Conservation (phyloP, 208 protist genomes). For the Leishmania turanica region DNA sequence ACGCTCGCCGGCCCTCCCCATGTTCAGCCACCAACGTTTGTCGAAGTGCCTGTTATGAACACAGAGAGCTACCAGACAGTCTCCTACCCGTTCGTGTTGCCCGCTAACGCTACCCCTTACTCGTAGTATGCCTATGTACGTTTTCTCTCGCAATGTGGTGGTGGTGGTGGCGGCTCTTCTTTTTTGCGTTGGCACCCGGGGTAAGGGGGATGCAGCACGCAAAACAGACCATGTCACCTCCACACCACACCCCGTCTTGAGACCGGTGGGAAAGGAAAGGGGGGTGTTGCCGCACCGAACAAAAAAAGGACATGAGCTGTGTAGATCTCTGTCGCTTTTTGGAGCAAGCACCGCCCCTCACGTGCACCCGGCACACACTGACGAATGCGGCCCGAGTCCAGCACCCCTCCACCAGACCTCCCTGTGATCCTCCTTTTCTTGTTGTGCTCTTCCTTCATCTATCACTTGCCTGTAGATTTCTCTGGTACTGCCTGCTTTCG, state of each 20-base stretch:
- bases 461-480: neutral
- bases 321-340: neutral
- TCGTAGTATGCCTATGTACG: neutral
- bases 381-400: neutral
- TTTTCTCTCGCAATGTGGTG: neutral
- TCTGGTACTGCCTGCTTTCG: neutral
- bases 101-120: neutral
- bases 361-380: neutral
- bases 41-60: constrained; percentile 3
- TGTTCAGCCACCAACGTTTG: constrained; percentile 3
- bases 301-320: neutral
- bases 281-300: neutral
- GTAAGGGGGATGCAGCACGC: neutral
- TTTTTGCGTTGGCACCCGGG: neutral
- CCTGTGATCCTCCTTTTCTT: constrained; percentile 3
- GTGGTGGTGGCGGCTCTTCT: neutral
- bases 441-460: constrained; percentile 1
- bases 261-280: neutral
- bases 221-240: neutral
- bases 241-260: neutral
- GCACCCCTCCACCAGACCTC: neutral
- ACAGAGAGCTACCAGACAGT: constrained; percentile 14
- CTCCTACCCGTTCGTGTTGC: constrained; percentile 17
- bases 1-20: neutral
- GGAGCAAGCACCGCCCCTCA: neutral